These are phyloP conservation scores for Dispira simplex DNA, from an alignment of 192 early-diverging fungal species.

Conservation along the genomic window DNA sequence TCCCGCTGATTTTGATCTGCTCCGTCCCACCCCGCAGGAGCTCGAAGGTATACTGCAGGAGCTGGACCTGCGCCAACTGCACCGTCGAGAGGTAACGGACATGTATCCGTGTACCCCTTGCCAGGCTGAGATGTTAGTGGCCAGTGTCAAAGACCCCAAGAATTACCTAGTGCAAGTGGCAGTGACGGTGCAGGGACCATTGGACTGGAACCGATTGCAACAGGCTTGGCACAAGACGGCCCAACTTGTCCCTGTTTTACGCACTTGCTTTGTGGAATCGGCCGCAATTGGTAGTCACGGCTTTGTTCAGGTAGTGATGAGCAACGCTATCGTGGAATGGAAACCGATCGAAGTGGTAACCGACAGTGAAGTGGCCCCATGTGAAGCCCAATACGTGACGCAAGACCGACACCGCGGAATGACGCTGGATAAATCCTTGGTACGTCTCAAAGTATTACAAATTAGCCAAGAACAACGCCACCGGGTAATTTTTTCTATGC, in stretches of 20 bases:
- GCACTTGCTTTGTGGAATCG: neutral
- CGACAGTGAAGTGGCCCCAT: neutral
- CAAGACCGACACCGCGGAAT: neutral
- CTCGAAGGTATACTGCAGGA: neutral
- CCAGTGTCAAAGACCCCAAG: neutral
- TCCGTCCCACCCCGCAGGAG: neutral
- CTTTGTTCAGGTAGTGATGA: conserved; percentile 1
- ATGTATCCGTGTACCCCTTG: conserved; percentile 1
- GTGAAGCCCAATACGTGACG: neutral
- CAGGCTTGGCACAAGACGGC: neutral
- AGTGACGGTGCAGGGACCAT: neutral
- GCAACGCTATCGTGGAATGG: neutral
- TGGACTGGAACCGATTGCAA: neutral
- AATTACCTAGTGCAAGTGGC: neutral
- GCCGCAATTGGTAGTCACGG: neutral
- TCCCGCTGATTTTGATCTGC: neutral
- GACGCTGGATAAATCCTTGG: neutral
- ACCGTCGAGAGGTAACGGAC: neutral
- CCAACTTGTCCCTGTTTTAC: neutral
- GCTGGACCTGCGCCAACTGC: neutral
- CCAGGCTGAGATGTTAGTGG: neutral
- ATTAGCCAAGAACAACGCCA: too few relatives aligned
- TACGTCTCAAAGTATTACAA: neutral
- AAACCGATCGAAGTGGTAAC: neutral
- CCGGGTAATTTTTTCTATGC: neutral